These are phyloP conservation scores for Monascus purpureus DNA, from an alignment of 495 filamentous ascomycete genomes.

Conservation along the genomic window DNA sequence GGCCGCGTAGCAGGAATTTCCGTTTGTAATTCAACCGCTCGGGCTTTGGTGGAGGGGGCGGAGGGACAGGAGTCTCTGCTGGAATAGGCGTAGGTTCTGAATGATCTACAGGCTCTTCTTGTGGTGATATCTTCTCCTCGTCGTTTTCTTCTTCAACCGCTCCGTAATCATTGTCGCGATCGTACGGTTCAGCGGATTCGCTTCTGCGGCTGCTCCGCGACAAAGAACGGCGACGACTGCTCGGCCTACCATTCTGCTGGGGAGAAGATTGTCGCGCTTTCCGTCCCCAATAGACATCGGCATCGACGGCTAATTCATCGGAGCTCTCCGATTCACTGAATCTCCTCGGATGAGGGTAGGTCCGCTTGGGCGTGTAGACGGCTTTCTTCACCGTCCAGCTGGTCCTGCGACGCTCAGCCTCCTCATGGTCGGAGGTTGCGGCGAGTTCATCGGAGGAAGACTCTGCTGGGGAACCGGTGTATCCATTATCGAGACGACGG, in stretches of 20 bases:
- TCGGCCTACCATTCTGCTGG: constrained; percentile 5
- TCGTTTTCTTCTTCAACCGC: no score
- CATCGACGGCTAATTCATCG: constrained; percentile 30
- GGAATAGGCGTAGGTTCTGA: no score
- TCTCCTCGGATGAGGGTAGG: constrained; percentile 15
- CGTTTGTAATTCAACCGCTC: constrained; percentile 42
- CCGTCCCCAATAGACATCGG: constrained; percentile 25
- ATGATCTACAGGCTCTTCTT: no score
- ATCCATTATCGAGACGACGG: constrained; percentile 36
- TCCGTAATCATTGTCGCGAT: no score
- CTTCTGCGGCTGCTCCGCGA: constrained; percentile 1
- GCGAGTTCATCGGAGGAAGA: constrained; percentile 42
- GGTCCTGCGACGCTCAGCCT: constrained; percentile 23
- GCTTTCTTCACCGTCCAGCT: constrained; percentile 21
- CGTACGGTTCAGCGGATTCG: constrained; percentile 6
- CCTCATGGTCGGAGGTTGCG: constrained; percentile 27
- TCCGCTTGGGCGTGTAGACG: constrained; percentile 23
- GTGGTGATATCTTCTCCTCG: no score
- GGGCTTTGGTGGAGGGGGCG: constrained; percentile 29
- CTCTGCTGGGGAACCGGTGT: constrained; percentile 21
- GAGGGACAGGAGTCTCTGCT: constrained; percentile 19
- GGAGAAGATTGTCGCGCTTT: constrained; percentile 7
- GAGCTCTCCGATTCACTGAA: constrained; percentile 28
- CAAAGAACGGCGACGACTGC: not conserved
- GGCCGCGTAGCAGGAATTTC: constrained; percentile 55